phyloP scores from a whole-genome alignment of 352 stramenopile genomes.

The Pythium biforme region DNA sequence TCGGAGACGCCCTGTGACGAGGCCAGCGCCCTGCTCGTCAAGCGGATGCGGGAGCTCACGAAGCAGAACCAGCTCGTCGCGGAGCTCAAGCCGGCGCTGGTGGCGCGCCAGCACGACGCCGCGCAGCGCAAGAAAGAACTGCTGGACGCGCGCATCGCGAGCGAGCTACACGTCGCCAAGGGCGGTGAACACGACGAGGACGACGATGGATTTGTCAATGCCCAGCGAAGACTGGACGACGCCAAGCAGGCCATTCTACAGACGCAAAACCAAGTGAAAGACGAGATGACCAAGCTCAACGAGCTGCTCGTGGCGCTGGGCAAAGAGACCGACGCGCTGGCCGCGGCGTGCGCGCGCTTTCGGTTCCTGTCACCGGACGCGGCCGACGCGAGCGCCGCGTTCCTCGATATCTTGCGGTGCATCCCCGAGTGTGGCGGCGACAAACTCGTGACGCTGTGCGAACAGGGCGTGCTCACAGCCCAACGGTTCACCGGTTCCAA shows the following conservation, averaged over 20 bases:
- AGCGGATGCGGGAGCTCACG: slow-evolving; percentile 36
- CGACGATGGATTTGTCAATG: neutral
- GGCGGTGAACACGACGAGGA: neutral
- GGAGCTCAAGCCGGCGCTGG: slow-evolving; percentile 38
- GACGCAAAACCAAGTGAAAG: slow-evolving; percentile 46
- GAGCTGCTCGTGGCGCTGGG: slow-evolving; percentile 46
- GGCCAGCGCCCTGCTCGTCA: slow-evolving; percentile 39
- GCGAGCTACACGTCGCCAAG: slow-evolving; percentile 44
- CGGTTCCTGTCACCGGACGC: slow-evolving; percentile 34
- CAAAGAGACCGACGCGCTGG: slow-evolving; percentile 47
- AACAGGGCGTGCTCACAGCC: slow-evolving; percentile 42
- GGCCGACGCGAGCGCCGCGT: slow-evolving; percentile 20
- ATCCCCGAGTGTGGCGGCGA: slow-evolving; percentile 54
- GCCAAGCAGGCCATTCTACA: slow-evolving; percentile 42
- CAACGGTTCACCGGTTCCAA: slow-evolving; percentile 48
- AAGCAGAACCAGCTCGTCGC: slow-evolving; percentile 40
- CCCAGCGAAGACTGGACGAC: slow-evolving; percentile 33
- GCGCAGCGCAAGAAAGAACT: slow-evolving; percentile 44
- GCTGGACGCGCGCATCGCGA: slow-evolving; percentile 36
- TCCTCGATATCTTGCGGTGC: slow-evolving; percentile 30
- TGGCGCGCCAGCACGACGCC: slow-evolving; percentile 37
- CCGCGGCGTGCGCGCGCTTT: slow-evolving; percentile 31
- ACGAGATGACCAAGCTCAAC: slow-evolving; percentile 44
- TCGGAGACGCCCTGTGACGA: slow-evolving; percentile 56
- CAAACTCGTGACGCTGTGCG: slow-evolving; percentile 42